These are phyloP conservation scores for Quercus ilex DNA, from an alignment of 306 rosid genomes.

Conservation along the genomic window DNA sequence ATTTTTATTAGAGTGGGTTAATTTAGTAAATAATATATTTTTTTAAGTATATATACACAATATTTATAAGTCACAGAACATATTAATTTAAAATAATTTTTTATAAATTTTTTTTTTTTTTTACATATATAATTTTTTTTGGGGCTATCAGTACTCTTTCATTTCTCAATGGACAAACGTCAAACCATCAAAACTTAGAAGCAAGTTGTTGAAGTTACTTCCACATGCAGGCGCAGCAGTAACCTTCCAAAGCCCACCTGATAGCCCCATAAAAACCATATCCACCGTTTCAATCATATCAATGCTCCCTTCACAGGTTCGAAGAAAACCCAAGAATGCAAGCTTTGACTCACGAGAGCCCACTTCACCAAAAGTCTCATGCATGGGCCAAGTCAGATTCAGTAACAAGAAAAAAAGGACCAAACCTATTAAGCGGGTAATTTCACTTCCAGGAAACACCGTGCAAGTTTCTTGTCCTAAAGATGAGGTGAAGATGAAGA, in stretches of 20 bases:
- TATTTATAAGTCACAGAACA: no score
- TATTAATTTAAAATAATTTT: no score
- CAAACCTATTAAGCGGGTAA: not conserved
- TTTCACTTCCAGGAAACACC: not conserved
- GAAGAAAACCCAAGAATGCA: conserved; percentile 35
- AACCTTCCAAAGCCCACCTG: conserved; percentile 25
- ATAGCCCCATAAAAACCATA: conserved; percentile 29
- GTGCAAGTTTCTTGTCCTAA: conserved; percentile 5
- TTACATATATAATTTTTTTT: no score
- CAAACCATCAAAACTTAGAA: conserved; percentile 20
- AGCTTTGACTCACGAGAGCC: conserved; percentile 46
- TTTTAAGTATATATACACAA: no score
- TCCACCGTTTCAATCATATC: conserved; percentile 23
- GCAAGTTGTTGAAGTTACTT: conserved; percentile 34
- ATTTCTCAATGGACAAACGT: conserved; percentile 43
- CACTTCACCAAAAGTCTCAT: conserved; percentile 56
- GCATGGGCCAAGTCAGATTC: conserved; percentile 57
- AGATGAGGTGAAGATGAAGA: conserved; percentile 7
- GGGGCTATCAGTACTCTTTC: not conserved
- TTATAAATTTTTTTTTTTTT: no score
- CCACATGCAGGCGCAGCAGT: conserved; percentile 32
- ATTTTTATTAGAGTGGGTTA: no score
- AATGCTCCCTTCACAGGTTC: conserved; percentile 48
- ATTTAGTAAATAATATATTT: no score
- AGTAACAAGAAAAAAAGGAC: conserved; percentile 27